Conservation (phyloP, 257 asterid species). For the Anisodus acutangulus region DNA sequence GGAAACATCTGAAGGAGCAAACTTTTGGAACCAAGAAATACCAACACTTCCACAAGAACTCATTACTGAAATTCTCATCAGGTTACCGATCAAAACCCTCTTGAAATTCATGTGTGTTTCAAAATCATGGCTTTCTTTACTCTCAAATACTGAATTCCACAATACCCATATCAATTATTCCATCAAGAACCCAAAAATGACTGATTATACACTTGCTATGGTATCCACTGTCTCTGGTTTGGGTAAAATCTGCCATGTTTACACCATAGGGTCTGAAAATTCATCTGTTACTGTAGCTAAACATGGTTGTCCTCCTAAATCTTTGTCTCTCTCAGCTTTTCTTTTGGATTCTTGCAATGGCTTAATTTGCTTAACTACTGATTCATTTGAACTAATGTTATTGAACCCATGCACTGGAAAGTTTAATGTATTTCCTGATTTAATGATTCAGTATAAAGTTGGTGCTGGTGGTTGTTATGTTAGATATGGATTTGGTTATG, state of each 20-base stretch:
- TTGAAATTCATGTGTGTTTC: conserved; percentile 37
- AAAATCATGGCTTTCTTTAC: neutral
- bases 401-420: conserved; percentile 56
- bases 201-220: conserved; percentile 14
- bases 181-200: neutral
- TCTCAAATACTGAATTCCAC: conserved; percentile 42
- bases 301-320: conserved; percentile 23
- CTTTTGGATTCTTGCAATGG: conserved; percentile 64
- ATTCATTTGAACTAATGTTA: conserved; percentile 37
- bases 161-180: conserved; percentile 42
- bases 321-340: neutral
- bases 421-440: conserved; percentile 47
- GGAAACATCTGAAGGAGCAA: neutral
- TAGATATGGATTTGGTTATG: conserved; percentile 51
- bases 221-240: conserved; percentile 12
- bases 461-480: conserved; percentile 5
- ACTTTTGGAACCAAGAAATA: neutral
- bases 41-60: conserved; percentile 57
- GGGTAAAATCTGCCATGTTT: conserved; percentile 37
- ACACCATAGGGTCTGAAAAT: conserved; percentile 31
- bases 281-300: conserved; percentile 23
- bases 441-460: conserved; percentile 26
- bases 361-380: conserved; percentile 43
- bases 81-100: conserved; percentile 55
- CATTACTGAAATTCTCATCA: conserved; percentile 49